phyloP scores from a whole-genome alignment of 805 yeast species.

The Kurtzmaniella cleridarum region DNA sequence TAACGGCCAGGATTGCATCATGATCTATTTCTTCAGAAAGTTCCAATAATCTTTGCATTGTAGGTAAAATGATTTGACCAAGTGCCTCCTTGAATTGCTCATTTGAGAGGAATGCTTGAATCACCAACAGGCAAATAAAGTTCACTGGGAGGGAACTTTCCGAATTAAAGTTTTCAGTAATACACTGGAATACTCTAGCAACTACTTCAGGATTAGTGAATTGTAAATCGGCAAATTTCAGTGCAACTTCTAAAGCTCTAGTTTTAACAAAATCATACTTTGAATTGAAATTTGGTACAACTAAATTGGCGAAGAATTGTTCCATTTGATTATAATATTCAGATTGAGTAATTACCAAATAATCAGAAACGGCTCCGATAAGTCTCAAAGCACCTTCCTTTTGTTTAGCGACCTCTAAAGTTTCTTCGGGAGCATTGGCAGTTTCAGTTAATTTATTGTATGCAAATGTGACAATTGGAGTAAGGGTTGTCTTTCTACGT shows the following conservation, averaged over 20 bases:
- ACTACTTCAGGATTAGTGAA: constrained; percentile 31
- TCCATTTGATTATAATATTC: constrained; percentile 61
- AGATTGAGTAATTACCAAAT: constrained; percentile 49
- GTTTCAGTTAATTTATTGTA: constrained; percentile 30
- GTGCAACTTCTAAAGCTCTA: constrained; percentile 60
- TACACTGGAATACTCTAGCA: constrained; percentile 27
- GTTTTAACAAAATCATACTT: constrained; percentile 67
- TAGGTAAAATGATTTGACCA: constrained; percentile 63
- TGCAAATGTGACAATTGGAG: constrained; percentile 57
- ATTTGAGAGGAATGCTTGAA: constrained; percentile 69
- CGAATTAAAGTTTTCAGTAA: constrained; percentile 24
- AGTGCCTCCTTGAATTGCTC: constrained; percentile 66
- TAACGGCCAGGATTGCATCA: constrained; percentile 81
- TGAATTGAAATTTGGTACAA: constrained; percentile 68
- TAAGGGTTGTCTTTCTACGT: constrained; percentile 55
- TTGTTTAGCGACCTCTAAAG: constrained; percentile 48
- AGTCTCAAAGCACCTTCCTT: constrained; percentile 78
- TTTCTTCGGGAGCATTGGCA: constrained; percentile 19
- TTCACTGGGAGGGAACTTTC: constrained; percentile 59
- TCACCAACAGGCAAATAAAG: constrained; percentile 77
- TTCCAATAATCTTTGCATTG: constrained; percentile 73
- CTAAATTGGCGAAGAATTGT: constrained; percentile 52
- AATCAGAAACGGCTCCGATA: constrained; percentile 65
- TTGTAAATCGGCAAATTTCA: constrained; percentile 59
- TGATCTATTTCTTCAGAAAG: constrained; percentile 79